Base-by-base conservation (phyloP, 2,329 filamentous ascomycete genomes). In the Fonsecaea nubica region DNA sequence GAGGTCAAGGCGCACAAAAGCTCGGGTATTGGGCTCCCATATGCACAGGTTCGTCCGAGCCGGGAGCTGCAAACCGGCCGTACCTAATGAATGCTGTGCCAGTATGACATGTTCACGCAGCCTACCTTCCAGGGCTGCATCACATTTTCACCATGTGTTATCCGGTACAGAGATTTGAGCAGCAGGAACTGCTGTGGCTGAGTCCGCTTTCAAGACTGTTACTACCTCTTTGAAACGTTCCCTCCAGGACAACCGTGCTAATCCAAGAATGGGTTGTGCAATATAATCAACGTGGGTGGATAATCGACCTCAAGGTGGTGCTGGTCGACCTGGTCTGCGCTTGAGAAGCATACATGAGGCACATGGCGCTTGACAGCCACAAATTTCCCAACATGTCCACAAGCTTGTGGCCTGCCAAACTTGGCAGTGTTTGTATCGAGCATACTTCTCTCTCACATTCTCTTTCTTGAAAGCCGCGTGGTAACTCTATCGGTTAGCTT, bases 271-370 rank as follows among this genome's bases (percentile, higher is more conserved):
- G 57, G 57, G 4, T 25, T 59, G 10, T 59, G 57, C 13, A 33
- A 35, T 36, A 50, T 33, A 33, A 59, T 59, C 40, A 25, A 21
- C 32, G 30, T 45, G 15, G 42, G 48, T 50, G 57, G 40, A 48
- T 21, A 35, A 48, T 18, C 25, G 18, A 15, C 15, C 32, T 33
- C 9, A 30, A 35, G n/a, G 40, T 9, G 13, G 13, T 59, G 30
- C 7, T 48, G n/a, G 35, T 35, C 40, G 25, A 50, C 3, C n/a
- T 48, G 38, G 38, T 30, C 15, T 4, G n/a, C 36, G 40, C 56
- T 58, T 25, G 21, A 48, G 32, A 48, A 18, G 15, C 21, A 36
- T 13, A 9, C 40, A 35, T 58, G 40, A 50, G 18, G 18, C 18
- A 10, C 45, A 10, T 7, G 18, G 7, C 15, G 45, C 45, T 50